Base-by-base conservation (phyloP, 345 rosid species). In the Pseudoturritis turrita region DNA sequence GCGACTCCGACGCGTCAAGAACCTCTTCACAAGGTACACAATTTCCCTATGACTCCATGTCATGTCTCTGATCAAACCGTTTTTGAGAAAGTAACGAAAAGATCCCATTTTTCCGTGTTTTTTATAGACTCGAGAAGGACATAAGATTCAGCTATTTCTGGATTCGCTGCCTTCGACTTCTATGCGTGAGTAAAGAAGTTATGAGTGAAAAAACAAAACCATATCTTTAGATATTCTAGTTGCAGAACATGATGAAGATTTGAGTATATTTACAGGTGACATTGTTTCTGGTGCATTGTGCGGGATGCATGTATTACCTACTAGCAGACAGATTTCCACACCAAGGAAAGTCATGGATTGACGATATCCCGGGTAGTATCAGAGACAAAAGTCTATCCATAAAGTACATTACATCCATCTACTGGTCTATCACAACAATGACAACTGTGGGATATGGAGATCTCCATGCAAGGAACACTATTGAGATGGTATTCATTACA, bases 401-500 rank as follows among this genome's bases (percentile, higher is more conserved):
- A 35, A 68, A 89, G 31, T 94, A 94, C 53, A 85, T 94, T 57
- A 83, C 89, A 3, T 88, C 98, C 8, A 55, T 94, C 45, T 94
- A 94, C 46, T 94, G 98, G 98, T 91, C 98, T 33, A 77, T 88
- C 69, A 94, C 98, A 65, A 94, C 98, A 79, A 91, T 94, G 98
- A 89, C 89, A 46, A 94, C 98, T 1, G 97, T 94, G 6, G 98
- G 98, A 14, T 94, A 94, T 62, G 98, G 98, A 3, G 98, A 94
- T 66, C 87, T 94, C 8, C 98, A 91, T 40, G 98, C 97, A 12
- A 92, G 84, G 37, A 94, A 94, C 80, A 78, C 87, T 65, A 61
- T 76, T 43, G 98, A 94, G 73, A 94, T 91, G 97, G 63, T 83
- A 44, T 91, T 91, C 77, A 88, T 84, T 43, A 85, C 81, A 40